Conservation (phyloP, 116 monocot species). For the Cymodocea nodosa region DNA sequence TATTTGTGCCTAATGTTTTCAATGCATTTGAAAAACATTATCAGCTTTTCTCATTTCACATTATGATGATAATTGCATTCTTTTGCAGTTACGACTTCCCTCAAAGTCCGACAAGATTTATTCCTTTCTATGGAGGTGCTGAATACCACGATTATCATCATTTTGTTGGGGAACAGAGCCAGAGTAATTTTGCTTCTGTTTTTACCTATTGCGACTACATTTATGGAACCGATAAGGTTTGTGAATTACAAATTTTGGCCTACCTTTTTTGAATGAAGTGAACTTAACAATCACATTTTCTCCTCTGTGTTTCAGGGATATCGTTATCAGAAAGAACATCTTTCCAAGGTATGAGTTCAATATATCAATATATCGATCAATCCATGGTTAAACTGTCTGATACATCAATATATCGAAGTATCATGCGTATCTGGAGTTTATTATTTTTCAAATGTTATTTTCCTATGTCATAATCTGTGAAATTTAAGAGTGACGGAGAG, state of each 20-base stretch:
- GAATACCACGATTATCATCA: constrained; percentile 46
- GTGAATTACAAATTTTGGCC: not conserved
- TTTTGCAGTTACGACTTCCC: constrained; percentile 7
- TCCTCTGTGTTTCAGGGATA: constrained; percentile 6
- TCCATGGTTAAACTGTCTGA: too few relatives aligned
- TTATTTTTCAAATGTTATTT: too few relatives aligned
- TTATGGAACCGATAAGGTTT: constrained; percentile 44
- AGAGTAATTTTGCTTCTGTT: constrained; percentile 37
- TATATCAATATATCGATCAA: too few relatives aligned
- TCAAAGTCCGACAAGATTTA: constrained; percentile 3
- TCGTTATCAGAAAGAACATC: constrained; percentile 6
- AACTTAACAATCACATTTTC: not conserved
- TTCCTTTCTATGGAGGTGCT: constrained; percentile 30
- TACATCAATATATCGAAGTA: too few relatives aligned
- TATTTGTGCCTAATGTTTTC: too few relatives aligned
- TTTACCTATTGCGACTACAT: constrained; percentile 42
- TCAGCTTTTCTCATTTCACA: too few relatives aligned
- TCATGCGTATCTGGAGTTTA: too few relatives aligned
- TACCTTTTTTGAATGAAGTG: not conserved
- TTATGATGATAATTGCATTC: not conserved
- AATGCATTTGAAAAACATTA: constrained; percentile 14
- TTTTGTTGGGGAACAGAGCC: constrained; percentile 37
- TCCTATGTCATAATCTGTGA: too few relatives aligned
- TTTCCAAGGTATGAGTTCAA: constrained; percentile 6
- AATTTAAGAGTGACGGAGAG: too few relatives aligned